Evolutionary conservation across 306 rosid genomes (phyloP).

Genomic region (Fragaria iinumae): DNA sequence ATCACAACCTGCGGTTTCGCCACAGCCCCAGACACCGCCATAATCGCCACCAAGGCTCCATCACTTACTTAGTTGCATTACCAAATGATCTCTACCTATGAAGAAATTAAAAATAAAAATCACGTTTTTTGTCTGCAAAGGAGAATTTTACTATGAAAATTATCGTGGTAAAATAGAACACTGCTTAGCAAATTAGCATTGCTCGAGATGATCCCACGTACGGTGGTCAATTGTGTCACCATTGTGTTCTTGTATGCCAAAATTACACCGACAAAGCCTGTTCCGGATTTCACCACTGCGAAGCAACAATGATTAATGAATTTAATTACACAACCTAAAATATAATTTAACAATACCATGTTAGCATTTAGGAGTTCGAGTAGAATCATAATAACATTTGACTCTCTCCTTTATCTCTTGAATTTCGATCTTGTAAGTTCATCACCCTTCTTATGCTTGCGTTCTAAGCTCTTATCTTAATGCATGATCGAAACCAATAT

Average conservation of each 20-base stretch:
- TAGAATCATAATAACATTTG: constrained; percentile 16
- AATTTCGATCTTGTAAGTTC: constrained; percentile 12
- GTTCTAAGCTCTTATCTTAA: constrained; percentile 13
- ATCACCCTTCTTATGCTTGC: constrained; percentile 14
- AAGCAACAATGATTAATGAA: constrained; percentile 1
- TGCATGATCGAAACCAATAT: background rate
- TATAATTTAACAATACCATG: too few relatives aligned
- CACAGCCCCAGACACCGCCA: too few relatives aligned
- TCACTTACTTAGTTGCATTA: too few relatives aligned
- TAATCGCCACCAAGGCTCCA: too few relatives aligned
- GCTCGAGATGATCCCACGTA: too few relatives aligned
- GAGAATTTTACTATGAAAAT: too few relatives aligned
- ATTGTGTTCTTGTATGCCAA: constrained; percentile 3
- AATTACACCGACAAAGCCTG: constrained; percentile 17
- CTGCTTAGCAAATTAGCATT: too few relatives aligned
- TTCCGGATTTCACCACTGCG: constrained; percentile 8
- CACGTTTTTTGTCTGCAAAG: too few relatives aligned
- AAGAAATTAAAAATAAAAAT: too few relatives aligned
- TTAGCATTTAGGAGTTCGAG: constrained; percentile 11
- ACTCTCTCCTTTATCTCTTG: constrained; percentile 15
- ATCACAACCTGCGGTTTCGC: too few relatives aligned
- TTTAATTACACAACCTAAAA: background rate
- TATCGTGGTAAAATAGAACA: too few relatives aligned
- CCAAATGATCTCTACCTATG: too few relatives aligned
- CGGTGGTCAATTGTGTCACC: constrained; percentile 20